phyloP scores from a whole-genome alignment of 768 basidiomycete genomes.

The Dendrothele bispora region DNA sequence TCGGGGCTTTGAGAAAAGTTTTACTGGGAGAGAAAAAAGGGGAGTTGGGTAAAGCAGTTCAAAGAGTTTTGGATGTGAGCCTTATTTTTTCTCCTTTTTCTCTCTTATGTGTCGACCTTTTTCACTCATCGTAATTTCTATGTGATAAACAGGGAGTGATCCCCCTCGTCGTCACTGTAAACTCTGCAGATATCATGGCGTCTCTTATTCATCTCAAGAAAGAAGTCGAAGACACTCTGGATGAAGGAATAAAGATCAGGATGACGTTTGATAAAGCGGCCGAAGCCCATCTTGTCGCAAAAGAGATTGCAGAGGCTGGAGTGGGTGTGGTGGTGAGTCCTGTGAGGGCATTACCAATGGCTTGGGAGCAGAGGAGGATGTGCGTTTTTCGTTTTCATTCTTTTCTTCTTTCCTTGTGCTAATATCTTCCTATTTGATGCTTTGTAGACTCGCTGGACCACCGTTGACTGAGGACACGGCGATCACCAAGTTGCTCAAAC shows the following conservation, averaged over 20 bases:
- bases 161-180: slow-evolving; percentile 59
- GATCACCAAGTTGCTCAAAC: slow-evolving; percentile 51
- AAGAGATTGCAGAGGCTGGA: slow-evolving; percentile 63
- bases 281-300: slow-evolving; percentile 73
- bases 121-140: neutral
- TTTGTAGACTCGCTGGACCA: slow-evolving; percentile 39
- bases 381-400: slow-evolving; percentile 24
- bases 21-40: slow-evolving; percentile 39
- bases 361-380: slow-evolving; percentile 68
- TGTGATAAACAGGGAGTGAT: slow-evolving; percentile 42
- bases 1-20: slow-evolving; percentile 56
- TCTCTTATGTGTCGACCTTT: too few species aligned
- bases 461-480: slow-evolving; percentile 51
- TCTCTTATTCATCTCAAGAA: slow-evolving; percentile 62
- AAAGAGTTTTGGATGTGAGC: slow-evolving; percentile 45
- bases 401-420: neutral
- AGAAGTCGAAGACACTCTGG: slow-evolving; percentile 50
- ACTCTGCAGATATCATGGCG: slow-evolving; percentile 73
- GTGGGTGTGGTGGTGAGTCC: slow-evolving; percentile 73
- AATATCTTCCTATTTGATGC: neutral
- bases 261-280: slow-evolving; percentile 56
- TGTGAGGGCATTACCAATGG: slow-evolving; percentile 62
- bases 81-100: neutral
- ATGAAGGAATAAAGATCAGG: slow-evolving; percentile 38
- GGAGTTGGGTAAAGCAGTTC: slow-evolving; percentile 41